Conservation (phyloP, 139 green algal species). For the Asterochloris sp. region DNA sequence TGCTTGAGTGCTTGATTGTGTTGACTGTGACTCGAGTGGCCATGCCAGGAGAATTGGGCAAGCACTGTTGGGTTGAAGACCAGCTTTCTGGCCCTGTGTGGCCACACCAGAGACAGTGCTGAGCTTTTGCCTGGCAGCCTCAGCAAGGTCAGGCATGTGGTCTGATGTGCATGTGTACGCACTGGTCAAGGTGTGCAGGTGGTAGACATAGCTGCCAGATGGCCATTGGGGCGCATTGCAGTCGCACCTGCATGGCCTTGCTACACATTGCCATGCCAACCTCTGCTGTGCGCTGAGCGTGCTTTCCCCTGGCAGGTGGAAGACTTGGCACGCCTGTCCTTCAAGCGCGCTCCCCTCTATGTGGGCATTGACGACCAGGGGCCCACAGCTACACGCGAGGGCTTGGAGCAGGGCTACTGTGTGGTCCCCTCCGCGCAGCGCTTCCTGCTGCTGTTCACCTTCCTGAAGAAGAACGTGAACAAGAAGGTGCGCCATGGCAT, state of each 20-base stretch:
- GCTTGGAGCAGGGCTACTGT: constrained; percentile 93
- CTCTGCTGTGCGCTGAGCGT: not conserved
- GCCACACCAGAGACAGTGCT: no score
- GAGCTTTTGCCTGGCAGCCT: no score
- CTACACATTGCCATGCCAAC: not conserved
- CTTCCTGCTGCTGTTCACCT: constrained; percentile 98
- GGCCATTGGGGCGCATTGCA: not conserved
- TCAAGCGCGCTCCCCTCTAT: constrained; percentile 93
- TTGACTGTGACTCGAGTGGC: no score
- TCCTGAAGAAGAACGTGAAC: constrained; percentile 95
- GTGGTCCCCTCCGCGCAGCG: constrained; percentile 85
- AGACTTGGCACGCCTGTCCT: constrained; percentile 92
- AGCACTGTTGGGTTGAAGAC: no score
- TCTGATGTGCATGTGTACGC: no score
- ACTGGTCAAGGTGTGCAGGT: no score
- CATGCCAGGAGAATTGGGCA: no score
- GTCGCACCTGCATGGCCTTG: not conserved
- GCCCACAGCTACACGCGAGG: constrained; percentile 69
- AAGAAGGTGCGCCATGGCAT: constrained; percentile 83
- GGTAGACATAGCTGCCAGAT: no score
- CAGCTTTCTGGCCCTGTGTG: no score
- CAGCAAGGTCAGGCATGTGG: no score
- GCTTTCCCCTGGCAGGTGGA: constrained; percentile 64
- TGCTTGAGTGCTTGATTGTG: no score
- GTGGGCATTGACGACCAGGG: constrained; percentile 92